Evolutionary conservation across 768 basidiomycete genomes (phyloP).

Genomic region (Pulveroboletus sp.): DNA sequence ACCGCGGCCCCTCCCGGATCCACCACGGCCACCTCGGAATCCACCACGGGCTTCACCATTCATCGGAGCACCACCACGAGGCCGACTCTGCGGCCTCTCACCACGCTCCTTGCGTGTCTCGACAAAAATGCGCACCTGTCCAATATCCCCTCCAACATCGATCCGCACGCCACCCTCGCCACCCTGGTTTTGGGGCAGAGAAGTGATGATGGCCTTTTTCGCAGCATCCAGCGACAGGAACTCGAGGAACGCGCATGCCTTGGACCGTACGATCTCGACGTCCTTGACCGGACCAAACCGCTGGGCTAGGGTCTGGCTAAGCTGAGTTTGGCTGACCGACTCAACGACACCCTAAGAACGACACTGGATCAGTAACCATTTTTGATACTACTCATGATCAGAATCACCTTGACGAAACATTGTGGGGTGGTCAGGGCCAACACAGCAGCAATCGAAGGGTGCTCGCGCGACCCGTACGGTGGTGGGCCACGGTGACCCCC

Average conservation of each 20-base stretch:
- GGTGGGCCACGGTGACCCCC: slow-evolving; percentile 31
- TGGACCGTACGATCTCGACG: slow-evolving; percentile 81
- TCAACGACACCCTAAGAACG: slow-evolving; percentile 68
- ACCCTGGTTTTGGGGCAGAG: slow-evolving; percentile 62
- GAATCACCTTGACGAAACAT: slow-evolving; percentile 92
- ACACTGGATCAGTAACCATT: background rate
- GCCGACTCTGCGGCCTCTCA: slow-evolving; percentile 66
- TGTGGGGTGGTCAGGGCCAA: slow-evolving; percentile 63
- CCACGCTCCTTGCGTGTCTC: slow-evolving; percentile 92
- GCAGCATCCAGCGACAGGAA: slow-evolving; percentile 77
- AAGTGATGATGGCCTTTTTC: slow-evolving; percentile 78
- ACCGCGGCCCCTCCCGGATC: slow-evolving; percentile 43
- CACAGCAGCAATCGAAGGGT: slow-evolving; percentile 53
- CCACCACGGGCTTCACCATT: slow-evolving; percentile 48
- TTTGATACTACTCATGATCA: background rate
- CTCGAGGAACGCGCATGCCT: slow-evolving; percentile 95
- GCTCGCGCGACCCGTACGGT: slow-evolving; percentile 39
- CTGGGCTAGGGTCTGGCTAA: slow-evolving; percentile 47
- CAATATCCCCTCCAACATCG: slow-evolving; percentile 56
- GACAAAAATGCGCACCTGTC: slow-evolving; percentile 60
- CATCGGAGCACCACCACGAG: slow-evolving; percentile 58
- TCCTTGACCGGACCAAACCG: slow-evolving; percentile 86
- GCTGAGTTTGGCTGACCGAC: slow-evolving; percentile 48
- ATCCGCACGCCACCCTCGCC: slow-evolving; percentile 89
- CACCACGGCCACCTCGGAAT: slow-evolving; percentile 45